These are phyloP conservation scores for Schoenoplectus triqueter DNA, from an alignment of 202 grass and related monocot genomes.

Conservation along the genomic window DNA sequence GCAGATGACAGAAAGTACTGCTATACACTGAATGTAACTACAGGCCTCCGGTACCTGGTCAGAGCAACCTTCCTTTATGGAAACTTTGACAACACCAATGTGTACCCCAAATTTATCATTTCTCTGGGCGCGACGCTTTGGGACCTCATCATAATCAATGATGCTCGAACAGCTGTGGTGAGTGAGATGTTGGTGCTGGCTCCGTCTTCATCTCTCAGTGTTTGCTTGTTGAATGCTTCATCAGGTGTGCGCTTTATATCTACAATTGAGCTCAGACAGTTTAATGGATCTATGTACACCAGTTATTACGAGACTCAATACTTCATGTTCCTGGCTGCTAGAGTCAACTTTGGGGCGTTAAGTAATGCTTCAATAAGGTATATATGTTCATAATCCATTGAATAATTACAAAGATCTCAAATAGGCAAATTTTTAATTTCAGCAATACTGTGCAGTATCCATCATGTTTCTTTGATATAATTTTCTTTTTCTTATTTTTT, in stretches of 20 bases:
- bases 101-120: slow-evolving; percentile 37
- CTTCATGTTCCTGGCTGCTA: slow-evolving; percentile 32
- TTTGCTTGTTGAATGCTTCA: slow-evolving; percentile 37
- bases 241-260: slow-evolving; percentile 39
- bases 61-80: slow-evolving; percentile 46
- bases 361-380: slow-evolving; percentile 41
- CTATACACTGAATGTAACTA: slow-evolving; percentile 30
- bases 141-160: slow-evolving; percentile 28
- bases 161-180: not conserved
- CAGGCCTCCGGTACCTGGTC: slow-evolving; percentile 36
- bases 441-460: not conserved
- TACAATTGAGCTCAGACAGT: slow-evolving; percentile 40
- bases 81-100: slow-evolving; percentile 39
- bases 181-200: slow-evolving; percentile 42
- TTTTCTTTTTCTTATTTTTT: not conserved
- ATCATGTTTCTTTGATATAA: not conserved
- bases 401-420: not conserved
- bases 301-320: slow-evolving; percentile 34
- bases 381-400: not conserved
- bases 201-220: slow-evolving; percentile 34
- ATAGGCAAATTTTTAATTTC: not conserved
- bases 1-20: slow-evolving; percentile 39
- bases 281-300: slow-evolving; percentile 43
- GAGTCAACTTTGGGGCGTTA: slow-evolving; percentile 41
- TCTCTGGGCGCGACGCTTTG: slow-evolving; percentile 34